Evolutionary conservation across 495 filamentous ascomycete species (phyloP), one percentile per base, ranked within the genome.

Genomic region (Penicillium paradoxum): DNA sequence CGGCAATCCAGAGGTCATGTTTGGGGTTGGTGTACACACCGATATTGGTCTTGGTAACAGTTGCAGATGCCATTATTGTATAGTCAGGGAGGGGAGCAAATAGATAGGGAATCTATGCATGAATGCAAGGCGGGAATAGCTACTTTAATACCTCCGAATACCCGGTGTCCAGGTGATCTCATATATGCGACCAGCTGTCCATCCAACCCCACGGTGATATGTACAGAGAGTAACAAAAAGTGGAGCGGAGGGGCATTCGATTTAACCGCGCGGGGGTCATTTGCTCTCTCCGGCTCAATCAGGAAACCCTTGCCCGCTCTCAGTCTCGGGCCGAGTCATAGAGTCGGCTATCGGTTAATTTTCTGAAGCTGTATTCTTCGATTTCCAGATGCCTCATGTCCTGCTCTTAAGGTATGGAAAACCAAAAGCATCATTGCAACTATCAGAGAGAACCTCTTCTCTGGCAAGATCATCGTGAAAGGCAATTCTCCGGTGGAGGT

Each of bases 21-120:
- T 81, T 78, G 25, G 91, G 90, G 71, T 96, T 95, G 44, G 91
- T 97, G 78, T 86, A 97, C 45, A 96, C 90, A 59, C 89, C 92
- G 60, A 97, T 91, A 72, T 96, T 97, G 51, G 88, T 66, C 77
- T 95, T 95, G 21, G 71, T 64, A 60, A 74, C 59, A 41, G 64
- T 57, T 51, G 69, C 64, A 55, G 60, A 59, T 45, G 72, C 55
- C 72, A 74, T 74, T 50, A 74, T 74, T 48, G 39, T 63, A 6
- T 48, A n/a, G n/a, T n/a, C 27, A 18, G 14, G 19, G 37, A 22
- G 48, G n/a, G 46, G 29, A 49, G 49, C 50, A 41, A 37, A 37
- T 21, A 48, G 36, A 54, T 29, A 7, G 47, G 29, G 40, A 45
- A 36, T 38, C 38, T 36, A 38, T n/a, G 43, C 46, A 49, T 32